Evolutionary conservation across 441 rosid genomes (phyloP).

Genomic region (Brassica balearica): DNA sequence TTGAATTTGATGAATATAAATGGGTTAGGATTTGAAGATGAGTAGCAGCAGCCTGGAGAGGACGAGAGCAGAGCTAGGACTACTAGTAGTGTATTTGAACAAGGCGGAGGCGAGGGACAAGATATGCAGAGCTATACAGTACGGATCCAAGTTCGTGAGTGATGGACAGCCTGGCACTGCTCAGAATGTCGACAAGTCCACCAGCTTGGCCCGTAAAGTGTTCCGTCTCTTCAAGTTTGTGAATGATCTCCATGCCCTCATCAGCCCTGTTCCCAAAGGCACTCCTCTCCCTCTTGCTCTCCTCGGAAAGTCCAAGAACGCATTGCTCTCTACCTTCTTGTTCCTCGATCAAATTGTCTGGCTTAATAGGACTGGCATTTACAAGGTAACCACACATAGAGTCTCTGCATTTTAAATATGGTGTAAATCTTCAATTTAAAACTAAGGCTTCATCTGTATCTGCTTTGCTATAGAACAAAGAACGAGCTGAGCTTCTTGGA

Average conservation of each 20-base stretch:
- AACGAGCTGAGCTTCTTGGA: constrained; percentile 80
- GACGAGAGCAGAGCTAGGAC: constrained; percentile 74
- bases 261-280: constrained; percentile 90
- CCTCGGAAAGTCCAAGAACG: constrained; percentile 97
- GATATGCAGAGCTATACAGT: constrained; percentile 81
- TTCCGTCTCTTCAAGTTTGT: constrained; percentile 97
- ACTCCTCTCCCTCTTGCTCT: constrained; percentile 87
- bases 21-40: constrained; percentile 44
- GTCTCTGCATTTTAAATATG: constrained; percentile 21
- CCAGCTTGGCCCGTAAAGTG: constrained; percentile 95
- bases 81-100: constrained; percentile 64
- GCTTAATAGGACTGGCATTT: constrained; percentile 91
- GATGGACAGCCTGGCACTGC: constrained; percentile 90
- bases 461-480: constrained; percentile 62
- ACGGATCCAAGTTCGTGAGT: constrained; percentile 92
- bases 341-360: constrained; percentile 95
- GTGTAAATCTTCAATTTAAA: neutral
- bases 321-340: constrained; percentile 82
- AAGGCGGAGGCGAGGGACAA: constrained; percentile 87
- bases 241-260: constrained; percentile 89
- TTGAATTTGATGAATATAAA: neutral
- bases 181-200: constrained; percentile 90
- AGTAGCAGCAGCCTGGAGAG: constrained; percentile 61
- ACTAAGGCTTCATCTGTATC: neutral
- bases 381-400: constrained; percentile 56